Base-by-base conservation (phyloP, 140 eudicot genomes). In the Cichorium intybus region DNA sequence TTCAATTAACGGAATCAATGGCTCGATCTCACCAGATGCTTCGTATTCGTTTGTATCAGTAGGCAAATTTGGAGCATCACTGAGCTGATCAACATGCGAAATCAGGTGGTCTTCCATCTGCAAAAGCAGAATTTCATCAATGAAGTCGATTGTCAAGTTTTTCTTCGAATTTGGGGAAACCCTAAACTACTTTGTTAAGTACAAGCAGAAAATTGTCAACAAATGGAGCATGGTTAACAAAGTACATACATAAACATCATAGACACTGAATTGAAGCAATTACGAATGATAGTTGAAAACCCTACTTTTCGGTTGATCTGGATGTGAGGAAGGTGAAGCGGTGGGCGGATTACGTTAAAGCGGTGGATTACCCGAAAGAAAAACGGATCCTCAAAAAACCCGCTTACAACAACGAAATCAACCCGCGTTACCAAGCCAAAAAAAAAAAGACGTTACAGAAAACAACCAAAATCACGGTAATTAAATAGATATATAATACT, bases 41-140 rank as follows among this genome's bases (percentile, higher is more conserved):
- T 37, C 66, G 55, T 45, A 57, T 21, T 73, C 68, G 51, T 75
- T 60, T 16, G 48, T 55, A 68, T 65, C 82, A 52, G 62, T 50
- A 26, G 83, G 64, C 24, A 75, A 63, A 64, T 69, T 79, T 69
- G 41, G 66, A 17, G 66, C 62, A 28, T 69, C 76, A 62, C 74
- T 75, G 50, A 66, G 61, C 52, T 58, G 69, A 23, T 88, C 90
- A 79, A 48, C 94, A 26, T 77, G 68, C 70, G 76, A 66, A 75
- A 77, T 76, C 68, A 75, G 62, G 69, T 80, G 82, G 29, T 85
- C 94, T 57, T 80, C 84, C 95, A 87, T 87, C 80, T 75, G 35
- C 72, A 74, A 77, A 56, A 35, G 7, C 17, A 69, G 26, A 60
- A 5, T 27, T 27, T 58, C 49, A 18, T 31, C 64, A 33, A 59